phyloP scores from a whole-genome alignment of 331 rosid genomes.

The Malus hybrid region DNA sequence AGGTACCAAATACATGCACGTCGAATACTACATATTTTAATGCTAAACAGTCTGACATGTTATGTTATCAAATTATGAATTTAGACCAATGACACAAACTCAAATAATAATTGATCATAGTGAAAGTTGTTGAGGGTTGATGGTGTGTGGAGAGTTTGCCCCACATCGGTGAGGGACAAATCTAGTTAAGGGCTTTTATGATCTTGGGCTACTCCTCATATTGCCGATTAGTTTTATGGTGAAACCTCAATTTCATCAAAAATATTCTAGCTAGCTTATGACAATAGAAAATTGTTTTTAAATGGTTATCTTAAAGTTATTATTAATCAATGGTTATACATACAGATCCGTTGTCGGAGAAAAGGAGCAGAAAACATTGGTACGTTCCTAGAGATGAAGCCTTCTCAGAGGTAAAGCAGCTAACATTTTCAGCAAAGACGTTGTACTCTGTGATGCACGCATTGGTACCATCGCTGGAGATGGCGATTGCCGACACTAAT shows the following conservation, averaged over 20 bases:
- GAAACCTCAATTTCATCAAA: no score
- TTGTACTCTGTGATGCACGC: conserved; percentile 44
- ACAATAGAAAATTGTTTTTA: not conserved
- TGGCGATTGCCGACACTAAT: conserved; percentile 3
- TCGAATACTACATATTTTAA: no score
- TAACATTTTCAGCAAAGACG: conserved; percentile 37
- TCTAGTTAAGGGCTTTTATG: no score
- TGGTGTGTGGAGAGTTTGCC: no score
- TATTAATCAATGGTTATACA: not conserved
- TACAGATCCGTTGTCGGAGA: conserved; percentile 53
- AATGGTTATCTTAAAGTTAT: not conserved
- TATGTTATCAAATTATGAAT: not conserved
- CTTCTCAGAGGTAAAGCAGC: conserved; percentile 60
- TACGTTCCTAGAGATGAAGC: conserved; percentile 85
- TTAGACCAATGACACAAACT: not conserved
- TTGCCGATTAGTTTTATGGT: no score
- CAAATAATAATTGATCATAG: not conserved
- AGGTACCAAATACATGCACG: conserved; percentile 17
- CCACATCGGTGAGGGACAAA: no score
- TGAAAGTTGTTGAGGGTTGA: no score
- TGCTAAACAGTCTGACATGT: not conserved
- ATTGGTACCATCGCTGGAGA: conserved; percentile 36
- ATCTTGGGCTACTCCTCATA: no score
- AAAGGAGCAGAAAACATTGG: conserved; percentile 10
- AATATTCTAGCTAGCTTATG: no score